A percentile compares a stretch with the other conserved stretches of the same genome.
Evolutionary conservation across 2,329 filamentous ascomycete species (phyloP).

Genomic region (Ilyonectria mors-panacis): DNA sequence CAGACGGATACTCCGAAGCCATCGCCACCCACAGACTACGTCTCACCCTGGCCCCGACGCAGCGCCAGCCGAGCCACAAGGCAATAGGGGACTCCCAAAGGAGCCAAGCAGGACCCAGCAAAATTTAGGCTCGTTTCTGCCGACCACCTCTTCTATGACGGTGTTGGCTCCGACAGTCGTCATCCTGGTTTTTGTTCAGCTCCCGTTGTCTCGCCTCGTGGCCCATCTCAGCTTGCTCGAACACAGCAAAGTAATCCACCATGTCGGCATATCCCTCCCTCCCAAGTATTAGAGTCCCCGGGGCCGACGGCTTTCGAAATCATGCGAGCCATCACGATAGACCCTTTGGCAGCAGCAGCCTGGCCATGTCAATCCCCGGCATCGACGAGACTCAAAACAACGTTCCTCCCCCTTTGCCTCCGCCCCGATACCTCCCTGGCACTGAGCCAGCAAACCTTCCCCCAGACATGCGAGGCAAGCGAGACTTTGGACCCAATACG

Average conservation of each 20-base stretch:
- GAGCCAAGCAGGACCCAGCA: conserved; percentile 25
- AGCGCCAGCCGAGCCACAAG: conserved; percentile 33
- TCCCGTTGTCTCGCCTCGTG: conserved; percentile 43
- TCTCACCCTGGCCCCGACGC: conserved; percentile 42
- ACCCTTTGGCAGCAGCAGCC: conserved; percentile 51
- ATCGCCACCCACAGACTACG: conserved; percentile 46
- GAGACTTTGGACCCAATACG: conserved; percentile 47
- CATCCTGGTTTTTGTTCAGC: conserved; percentile 47
- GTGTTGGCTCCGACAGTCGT: conserved; percentile 40
- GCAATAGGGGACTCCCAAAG: conserved; percentile 29
- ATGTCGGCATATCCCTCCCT: conserved; percentile 57
- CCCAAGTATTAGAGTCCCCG: conserved; percentile 56
- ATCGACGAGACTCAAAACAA: conserved; percentile 49
- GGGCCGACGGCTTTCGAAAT: conserved; percentile 48
- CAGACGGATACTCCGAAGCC: conserved; percentile 46
- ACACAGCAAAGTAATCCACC: conserved; percentile 40
- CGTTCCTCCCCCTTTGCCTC: conserved; percentile 63
- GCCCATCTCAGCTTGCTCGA: conserved; percentile 45
- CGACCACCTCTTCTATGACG: conserved; percentile 45
- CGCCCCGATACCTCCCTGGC: conserved; percentile 58
- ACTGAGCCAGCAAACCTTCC: conserved; percentile 51
- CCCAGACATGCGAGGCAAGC: conserved; percentile 51
- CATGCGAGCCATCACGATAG: conserved; percentile 50
- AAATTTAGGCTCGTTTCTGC: conserved; percentile 27
- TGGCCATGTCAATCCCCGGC: conserved; percentile 62